Evolutionary conservation across 768 basidiomycete genomes (phyloP), one percentile per base, ranked within the genome.

Genomic region (Clathrus columnatus): DNA sequence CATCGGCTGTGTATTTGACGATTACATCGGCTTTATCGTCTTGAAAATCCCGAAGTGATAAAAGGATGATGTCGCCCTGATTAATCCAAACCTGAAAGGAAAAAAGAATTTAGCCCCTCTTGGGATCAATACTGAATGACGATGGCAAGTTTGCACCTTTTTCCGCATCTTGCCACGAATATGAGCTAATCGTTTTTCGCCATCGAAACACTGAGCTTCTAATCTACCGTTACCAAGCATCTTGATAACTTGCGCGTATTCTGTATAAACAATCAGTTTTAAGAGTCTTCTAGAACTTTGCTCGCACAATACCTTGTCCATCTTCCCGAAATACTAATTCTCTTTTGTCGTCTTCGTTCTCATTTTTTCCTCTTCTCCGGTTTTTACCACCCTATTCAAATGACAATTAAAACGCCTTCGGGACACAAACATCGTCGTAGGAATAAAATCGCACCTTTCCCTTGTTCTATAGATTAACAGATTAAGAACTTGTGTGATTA

Each of bases 301-400:
- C 27, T n/a, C n/a, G n/a, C 5, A 70, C 81, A 59, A 62, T 44
- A 76, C 76, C 75, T 72, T 99, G 96, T 6, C 95, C 95, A 66
- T 98, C 96, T 70, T 98, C 95, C 65, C 90, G 87, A 79, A 98
- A 98, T 41, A 97, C 93, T 56, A 98, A 81, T 70, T 99, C 96
- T 64, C 96, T 88, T 79, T 97, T 98, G 76, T 96, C 91, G 64
- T 91, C 89, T 54, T 98, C 96, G 74, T 95, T 96, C 76, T 99
- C 95, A 73, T 97, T 98, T 83, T 99, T 99, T 79, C 96, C 96
- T 74, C 96, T 81, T 81, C 96, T 82, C 74, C 95, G 83, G 75
- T 98, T 99, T 80, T 99, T 98, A 60, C 95, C 96, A 69, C 95
- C 95, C 94, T 99, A 64, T n/a, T n/a, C n/a, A n/a, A n/a, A n/a